Percentiles rank a stretch among this genome's conserved stretches.
phyloP scores from a whole-genome alignment of 768 basidiomycete genomes.

The Clitopilus passeckerianus region DNA sequence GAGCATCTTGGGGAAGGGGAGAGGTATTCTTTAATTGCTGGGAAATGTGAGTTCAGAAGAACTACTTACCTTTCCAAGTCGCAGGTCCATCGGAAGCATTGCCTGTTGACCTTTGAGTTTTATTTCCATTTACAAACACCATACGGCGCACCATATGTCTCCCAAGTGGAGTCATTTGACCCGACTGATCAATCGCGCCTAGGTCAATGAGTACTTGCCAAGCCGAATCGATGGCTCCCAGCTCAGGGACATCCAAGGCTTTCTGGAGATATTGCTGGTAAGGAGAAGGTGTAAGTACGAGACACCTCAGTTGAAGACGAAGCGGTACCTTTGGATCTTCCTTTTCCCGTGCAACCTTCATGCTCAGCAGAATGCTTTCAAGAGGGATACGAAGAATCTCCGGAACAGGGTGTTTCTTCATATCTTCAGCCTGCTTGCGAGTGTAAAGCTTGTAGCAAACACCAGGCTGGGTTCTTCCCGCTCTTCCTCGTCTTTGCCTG shows the following conservation, averaged over 20 bases:
- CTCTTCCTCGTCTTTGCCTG: constrained; percentile 82
- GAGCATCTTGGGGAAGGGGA: constrained; percentile 74
- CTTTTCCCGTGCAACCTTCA: constrained; percentile 74
- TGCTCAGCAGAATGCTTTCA: constrained; percentile 74
- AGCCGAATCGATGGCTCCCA: constrained; percentile 71
- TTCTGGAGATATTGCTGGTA: constrained; percentile 56
- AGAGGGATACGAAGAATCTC: constrained; percentile 87
- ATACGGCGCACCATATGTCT: constrained; percentile 56
- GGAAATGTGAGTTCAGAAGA: neutral
- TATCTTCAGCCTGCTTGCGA: constrained; percentile 58
- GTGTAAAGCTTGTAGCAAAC: constrained; percentile 89
- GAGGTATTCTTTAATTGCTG: neutral
- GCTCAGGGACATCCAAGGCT: constrained; percentile 81
- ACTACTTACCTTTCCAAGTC: constrained; percentile 69
- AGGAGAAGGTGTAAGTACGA: neutral
- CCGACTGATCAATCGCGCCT: constrained; percentile 65
- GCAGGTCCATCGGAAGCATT: constrained; percentile 81
- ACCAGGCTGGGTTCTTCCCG: constrained; percentile 81
- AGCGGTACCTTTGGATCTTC: constrained; percentile 67
- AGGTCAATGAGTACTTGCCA: constrained; percentile 70
- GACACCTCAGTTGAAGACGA: constrained; percentile 9
- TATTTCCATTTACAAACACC: neutral
- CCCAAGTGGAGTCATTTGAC: constrained; percentile 75
- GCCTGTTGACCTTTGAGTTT: constrained; percentile 38
- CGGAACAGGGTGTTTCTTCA: constrained; percentile 73